Conservation (phyloP, 2,329 filamentous ascomycete species). For the Fusarium nanum region DNA sequence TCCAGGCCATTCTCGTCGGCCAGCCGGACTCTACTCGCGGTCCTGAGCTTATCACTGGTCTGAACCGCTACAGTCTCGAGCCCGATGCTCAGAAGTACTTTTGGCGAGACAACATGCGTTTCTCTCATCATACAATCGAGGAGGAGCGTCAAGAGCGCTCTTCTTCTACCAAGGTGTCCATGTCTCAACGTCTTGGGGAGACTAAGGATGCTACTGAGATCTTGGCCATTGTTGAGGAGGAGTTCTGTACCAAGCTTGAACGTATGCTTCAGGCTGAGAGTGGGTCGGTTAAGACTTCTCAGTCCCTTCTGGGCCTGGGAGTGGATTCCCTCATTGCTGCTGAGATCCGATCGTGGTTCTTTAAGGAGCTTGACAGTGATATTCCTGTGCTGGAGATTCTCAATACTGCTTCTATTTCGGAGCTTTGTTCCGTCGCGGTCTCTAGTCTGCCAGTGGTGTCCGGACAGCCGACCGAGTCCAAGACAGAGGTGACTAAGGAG, state of each 20-base stretch:
- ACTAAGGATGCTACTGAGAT: neutral
- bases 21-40: neutral
- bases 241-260: slow-evolving; percentile 10
- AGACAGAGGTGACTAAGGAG: slow-evolving; percentile 4
- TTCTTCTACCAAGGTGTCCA: neutral
- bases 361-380: slow-evolving; percentile 56
- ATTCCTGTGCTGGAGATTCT: slow-evolving; percentile 58
- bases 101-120: slow-evolving; percentile 5
- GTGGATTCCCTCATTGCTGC: slow-evolving; percentile 51
- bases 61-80: slow-evolving; percentile 2
- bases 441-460: too few relatives aligned
- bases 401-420: slow-evolving; percentile 8
- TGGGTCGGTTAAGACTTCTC: neutral
- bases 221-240: neutral
- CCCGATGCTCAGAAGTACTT: slow-evolving; percentile 5
- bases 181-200: neutral
- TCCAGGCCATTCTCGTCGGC: neutral
- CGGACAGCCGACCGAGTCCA: too few relatives aligned
- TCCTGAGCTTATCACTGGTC: slow-evolving; percentile 4
- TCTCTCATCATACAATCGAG: neutral
- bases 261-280: neutral
- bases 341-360: slow-evolving; percentile 62
- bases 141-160: slow-evolving; percentile 1
- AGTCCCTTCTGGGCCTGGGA: slow-evolving; percentile 37
- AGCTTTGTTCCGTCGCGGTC: neutral